Evolutionary conservation across 2,329 filamentous ascomycete genomes (phyloP).

Genomic region (Aureobasidium sp.): DNA sequence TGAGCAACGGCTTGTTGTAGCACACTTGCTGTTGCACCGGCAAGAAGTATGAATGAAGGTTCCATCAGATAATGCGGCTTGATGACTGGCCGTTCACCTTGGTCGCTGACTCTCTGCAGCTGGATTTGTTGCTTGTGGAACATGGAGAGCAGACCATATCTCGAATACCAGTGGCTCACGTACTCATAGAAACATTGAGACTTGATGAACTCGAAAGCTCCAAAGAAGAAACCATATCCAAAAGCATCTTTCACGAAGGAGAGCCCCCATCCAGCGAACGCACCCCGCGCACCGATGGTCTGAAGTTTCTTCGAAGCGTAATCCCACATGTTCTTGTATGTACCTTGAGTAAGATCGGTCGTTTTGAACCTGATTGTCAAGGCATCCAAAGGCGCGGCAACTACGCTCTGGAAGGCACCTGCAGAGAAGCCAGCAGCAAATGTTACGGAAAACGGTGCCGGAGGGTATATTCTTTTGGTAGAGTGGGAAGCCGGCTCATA

Average conservation of each 20-base stretch:
- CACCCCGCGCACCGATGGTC: constrained; percentile 63
- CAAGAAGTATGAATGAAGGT: constrained; percentile 60
- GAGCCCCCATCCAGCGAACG: constrained; percentile 65
- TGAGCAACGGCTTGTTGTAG: constrained; percentile 62
- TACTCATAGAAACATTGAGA: constrained; percentile 65
- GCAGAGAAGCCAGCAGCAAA: constrained; percentile 63
- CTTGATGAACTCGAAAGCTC: constrained; percentile 67
- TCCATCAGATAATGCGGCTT: constrained; percentile 68
- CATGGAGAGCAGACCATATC: constrained; percentile 25
- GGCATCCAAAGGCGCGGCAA: constrained; percentile 68
- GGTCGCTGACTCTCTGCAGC: constrained; percentile 16
- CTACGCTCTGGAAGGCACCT: constrained; percentile 58
- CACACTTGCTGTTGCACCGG: constrained; percentile 60
- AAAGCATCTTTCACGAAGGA: constrained; percentile 61
- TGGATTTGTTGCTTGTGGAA: constrained; percentile 23
- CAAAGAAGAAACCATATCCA: constrained; percentile 64
- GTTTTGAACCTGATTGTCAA: constrained; percentile 65
- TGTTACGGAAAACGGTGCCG: constrained; percentile 53
- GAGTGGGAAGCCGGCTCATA: constrained; percentile 56
- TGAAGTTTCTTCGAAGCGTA: constrained; percentile 58
- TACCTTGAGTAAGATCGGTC: constrained; percentile 49
- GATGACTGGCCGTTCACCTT: constrained; percentile 43
- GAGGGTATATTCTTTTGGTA: constrained; percentile 59
- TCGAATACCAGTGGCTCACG: constrained; percentile 60
- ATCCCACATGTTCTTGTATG: constrained; percentile 62